phyloP scores from a whole-genome alignment of 2,329 filamentous ascomycete genomes.

The Pseudovirgaria hyperparasitica region DNA sequence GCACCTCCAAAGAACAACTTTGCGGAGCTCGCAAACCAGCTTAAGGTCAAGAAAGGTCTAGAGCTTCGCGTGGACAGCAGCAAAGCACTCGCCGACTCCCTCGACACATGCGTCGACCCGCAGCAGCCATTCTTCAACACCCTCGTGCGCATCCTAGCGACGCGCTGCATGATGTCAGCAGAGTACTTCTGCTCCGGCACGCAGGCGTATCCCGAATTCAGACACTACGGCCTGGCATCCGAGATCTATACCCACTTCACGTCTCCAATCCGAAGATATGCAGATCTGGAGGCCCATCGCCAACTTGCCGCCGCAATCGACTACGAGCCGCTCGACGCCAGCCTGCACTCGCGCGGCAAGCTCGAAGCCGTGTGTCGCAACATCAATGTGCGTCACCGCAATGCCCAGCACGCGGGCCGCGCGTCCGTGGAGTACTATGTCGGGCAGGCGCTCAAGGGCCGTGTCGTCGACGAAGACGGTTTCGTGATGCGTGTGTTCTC shows the following conservation, averaged over 20 bases:
- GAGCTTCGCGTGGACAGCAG: constrained; percentile 76
- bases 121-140: constrained; percentile 96
- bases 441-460: constrained; percentile 80
- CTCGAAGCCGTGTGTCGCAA: constrained; percentile 94
- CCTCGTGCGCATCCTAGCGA: constrained; percentile 91
- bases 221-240: constrained; percentile 90
- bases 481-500: constrained; percentile 97
- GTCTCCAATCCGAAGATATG: constrained; percentile 90
- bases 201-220: constrained; percentile 85
- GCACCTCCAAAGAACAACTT: constrained; percentile 94
- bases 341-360: constrained; percentile 66
- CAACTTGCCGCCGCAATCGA: constrained; percentile 92
- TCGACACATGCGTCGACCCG: constrained; percentile 71
- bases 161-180: constrained; percentile 96
- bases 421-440: constrained; percentile 97
- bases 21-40: constrained; percentile 81
- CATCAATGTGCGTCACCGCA: constrained; percentile 94
- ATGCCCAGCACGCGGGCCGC: constrained; percentile 88
- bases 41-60: constrained; percentile 73
- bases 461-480: constrained; percentile 67
- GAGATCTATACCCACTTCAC: constrained; percentile 99
- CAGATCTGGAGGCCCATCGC: constrained; percentile 87
- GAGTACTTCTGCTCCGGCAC: constrained; percentile 97
- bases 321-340: constrained; percentile 76
- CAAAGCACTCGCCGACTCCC: constrained; percentile 81